phyloP scores from a whole-genome alignment of 176 grass and related monocot species.

The Rhynchospora tenuis region DNA sequence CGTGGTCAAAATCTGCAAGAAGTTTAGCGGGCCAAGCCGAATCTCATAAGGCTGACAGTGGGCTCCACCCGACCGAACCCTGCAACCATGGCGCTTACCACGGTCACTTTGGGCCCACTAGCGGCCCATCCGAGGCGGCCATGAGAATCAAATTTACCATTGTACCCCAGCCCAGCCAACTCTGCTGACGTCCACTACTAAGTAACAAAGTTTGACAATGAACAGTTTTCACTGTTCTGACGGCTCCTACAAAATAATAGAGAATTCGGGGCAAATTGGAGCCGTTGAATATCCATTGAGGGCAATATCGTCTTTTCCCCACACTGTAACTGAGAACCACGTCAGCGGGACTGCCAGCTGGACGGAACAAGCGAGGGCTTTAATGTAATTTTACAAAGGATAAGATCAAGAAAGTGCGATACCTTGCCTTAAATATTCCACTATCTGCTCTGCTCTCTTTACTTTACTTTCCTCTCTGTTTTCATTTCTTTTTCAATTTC shows the following conservation, averaged over 20 bases:
- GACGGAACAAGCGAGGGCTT: neutral
- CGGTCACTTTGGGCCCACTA: neutral
- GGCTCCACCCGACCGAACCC: neutral
- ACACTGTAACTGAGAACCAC: neutral
- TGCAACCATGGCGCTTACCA: neutral
- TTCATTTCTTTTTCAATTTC: neutral
- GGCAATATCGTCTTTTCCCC: neutral
- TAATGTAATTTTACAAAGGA: neutral
- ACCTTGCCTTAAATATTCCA: constrained; percentile 12
- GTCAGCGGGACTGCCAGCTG: neutral
- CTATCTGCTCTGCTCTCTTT: constrained; percentile 11
- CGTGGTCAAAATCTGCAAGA: neutral
- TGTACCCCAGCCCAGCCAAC: neutral
- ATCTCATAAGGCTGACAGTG: neutral
- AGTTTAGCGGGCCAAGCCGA: neutral
- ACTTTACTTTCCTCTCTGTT: constrained; percentile 14
- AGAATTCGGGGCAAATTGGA: neutral
- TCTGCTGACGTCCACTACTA: constrained; percentile 8
- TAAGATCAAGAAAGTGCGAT: constrained; percentile 23
- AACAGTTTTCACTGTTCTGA: constrained; percentile 8
- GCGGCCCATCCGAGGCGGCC: neutral
- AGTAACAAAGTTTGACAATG: constrained; percentile 10
- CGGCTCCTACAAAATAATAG: neutral
- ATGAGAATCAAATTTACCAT: neutral
- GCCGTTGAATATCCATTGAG: neutral